A percentile compares a stretch with the other conserved stretches of the same genome.
These are phyloP conservation scores for Byssochlamys sp. DNA, from an alignment of 2,329 filamentous ascomycete species.

Conservation along the genomic window DNA sequence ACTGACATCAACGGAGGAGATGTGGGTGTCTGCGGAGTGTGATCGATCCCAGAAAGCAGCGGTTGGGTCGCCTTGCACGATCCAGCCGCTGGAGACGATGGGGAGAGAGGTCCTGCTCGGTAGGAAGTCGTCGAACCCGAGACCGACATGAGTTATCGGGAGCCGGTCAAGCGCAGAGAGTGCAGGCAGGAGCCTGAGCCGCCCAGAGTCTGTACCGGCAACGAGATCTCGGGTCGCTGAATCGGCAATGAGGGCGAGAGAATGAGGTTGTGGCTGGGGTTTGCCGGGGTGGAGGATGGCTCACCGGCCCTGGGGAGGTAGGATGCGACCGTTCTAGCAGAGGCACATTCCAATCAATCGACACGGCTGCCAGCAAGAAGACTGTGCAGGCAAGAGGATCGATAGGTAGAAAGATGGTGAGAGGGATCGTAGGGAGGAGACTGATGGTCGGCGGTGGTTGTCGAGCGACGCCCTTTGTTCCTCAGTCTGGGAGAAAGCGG, in stretches of 20 bases:
- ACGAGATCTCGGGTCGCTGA: not conserved
- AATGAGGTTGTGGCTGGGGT: not conserved
- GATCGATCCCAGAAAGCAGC: conserved; percentile 20
- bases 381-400: not conserved
- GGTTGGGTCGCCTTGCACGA: conserved; percentile 27
- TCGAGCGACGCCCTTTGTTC: conserved; percentile 4
- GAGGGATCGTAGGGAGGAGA: not conserved
- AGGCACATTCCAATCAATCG: conserved; percentile 4
- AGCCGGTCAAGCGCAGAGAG: not conserved
- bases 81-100: conserved; percentile 32
- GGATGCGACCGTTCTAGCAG: conserved; percentile 3
- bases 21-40: conserved; percentile 30
- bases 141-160: conserved; percentile 28
- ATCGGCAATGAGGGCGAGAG: not conserved
- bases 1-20: conserved; percentile 44
- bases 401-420: not conserved
- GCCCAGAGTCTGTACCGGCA: not conserved
- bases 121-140: conserved; percentile 23
- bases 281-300: conserved; percentile 1
- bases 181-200: not conserved
- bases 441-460: conserved; percentile 1
- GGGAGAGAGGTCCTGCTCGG: conserved; percentile 32
- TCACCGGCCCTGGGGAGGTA: conserved; percentile 1
- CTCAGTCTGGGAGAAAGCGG: not conserved
- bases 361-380: not conserved